Evolutionary conservation across 1,284 basidiomycete genomes (phyloP).

Genomic region (Ustilago crameri): DNA sequence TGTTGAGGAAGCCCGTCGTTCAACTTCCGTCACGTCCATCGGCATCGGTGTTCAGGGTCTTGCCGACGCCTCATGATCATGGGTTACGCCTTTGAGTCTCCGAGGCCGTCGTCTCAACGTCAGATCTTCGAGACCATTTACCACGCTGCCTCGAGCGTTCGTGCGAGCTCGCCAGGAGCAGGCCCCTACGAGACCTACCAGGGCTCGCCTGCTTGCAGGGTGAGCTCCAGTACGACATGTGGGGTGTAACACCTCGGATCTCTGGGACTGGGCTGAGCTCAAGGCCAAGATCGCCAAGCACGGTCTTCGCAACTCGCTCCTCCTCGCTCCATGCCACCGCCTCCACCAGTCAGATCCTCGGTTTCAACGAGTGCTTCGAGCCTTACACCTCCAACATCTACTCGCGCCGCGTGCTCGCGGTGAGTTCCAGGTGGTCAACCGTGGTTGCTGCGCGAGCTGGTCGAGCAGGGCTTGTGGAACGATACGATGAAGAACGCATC

Average conservation of each 20-base stretch:
- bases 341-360: constrained; percentile 97
- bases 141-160: constrained; percentile 94
- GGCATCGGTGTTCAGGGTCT: constrained; percentile 98
- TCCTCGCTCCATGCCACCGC: constrained; percentile 97
- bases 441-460: constrained; percentile 95
- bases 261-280: constrained; percentile 93
- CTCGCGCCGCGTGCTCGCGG: constrained; percentile 99
- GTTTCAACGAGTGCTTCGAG: constrained; percentile 98
- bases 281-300: constrained; percentile 88
- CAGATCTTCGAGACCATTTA: constrained; percentile 99
- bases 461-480: constrained; percentile 94
- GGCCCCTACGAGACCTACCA: constrained; percentile 92
- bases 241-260: constrained; percentile 88
- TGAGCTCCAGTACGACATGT: constrained; percentile 92
- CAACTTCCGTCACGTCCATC: constrained; percentile 96
- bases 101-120: constrained; percentile 88
- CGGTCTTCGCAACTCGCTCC: constrained; percentile 92
- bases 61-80: constrained; percentile 97
- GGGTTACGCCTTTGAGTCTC: constrained; percentile 93
- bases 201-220: constrained; percentile 90
- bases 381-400: constrained; percentile 98
- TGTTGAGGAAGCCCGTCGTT: constrained; percentile 85
- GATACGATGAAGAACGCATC: constrained; percentile 99
- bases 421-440: constrained; percentile 99
- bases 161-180: constrained; percentile 80